Base-by-base conservation (phyloP, 331 rosid species). In the Acacia pycnantha region DNA sequence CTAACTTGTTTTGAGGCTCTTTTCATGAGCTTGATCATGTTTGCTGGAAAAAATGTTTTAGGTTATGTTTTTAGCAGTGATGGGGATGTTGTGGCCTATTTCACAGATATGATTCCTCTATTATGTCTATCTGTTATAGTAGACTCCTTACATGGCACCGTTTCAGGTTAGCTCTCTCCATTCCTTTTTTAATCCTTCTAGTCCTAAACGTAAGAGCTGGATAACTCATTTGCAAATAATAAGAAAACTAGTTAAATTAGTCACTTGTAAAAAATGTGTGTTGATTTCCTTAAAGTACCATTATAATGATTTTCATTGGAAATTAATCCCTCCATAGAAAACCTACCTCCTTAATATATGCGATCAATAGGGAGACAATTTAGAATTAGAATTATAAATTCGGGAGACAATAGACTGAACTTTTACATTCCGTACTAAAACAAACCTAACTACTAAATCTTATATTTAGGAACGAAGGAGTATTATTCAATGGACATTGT, bases 1-100 rank as follows among this genome's bases (percentile, higher is more conserved):
- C 64, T 89, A 14, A 86, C 90, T 27, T 70, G 56, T 69, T 80
- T 74, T 8, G 82, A 50, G 83, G 88, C 90, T n/a, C 26, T 85
- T 73, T 21, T 80, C 50, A 29, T 87, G 76, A 81, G 87, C 87
- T 70, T 81, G 33, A 31, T 70, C 83, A 70, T 85, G 37, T 89
- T 86, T 27, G 77, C 82, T 5, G 24, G 88, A 78, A 83, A 79
- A 11, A 3, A 58, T 56, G 62, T 81, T 22, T 58, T 86, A 24
- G 92, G 92, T 58, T 85, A 87, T 74, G 79, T 51, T 65, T 89
- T 84, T 64, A 87, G 90, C 83, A 70, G 78, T 51, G 89, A 85
- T n/a, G 80, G 79, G 62, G 90, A 89, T 9, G 89, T 89, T 68
- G 82, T 87, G 78, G 83, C 78, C 70, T 89, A 81, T 78, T 87